Base-by-base conservation (phyloP, 1,284 basidiomycete genomes). In the Heterobasidion occidentale region DNA sequence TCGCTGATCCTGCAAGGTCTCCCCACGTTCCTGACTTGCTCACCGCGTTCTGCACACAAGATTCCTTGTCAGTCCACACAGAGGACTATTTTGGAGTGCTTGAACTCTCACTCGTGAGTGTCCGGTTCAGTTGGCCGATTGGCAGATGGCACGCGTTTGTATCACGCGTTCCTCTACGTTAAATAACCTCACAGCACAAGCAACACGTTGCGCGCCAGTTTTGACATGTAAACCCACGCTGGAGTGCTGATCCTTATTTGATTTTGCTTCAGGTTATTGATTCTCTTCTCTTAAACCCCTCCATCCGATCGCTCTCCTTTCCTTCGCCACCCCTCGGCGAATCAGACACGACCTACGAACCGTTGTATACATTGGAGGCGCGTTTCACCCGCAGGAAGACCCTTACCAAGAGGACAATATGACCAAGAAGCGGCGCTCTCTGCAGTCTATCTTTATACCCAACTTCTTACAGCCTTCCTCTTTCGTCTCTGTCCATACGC, bases 351-450 rank as follows among this genome's bases (percentile, higher is more conserved):
- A n/a, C n/a, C 11, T 42, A 42, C 38, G 38, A 42, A 42, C 12
- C 11, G 11, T 9, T 42, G 11, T 11, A n/a, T 12, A 11, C 38
- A 42, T n/a, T n/a, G 38, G 12, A 42, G 12, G 38, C 38, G 38
- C 38, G 12, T 42, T 42, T 12, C n/a, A 5, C n/a, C 38, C 38
- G 38, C 38, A n/a, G 12, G 38, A 42, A 42, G 38, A 42, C 38
- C 11, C n/a, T n/a, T 42, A 42, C n/a, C 38, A 3, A 42, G n/a
- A 42, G 12, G 7, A 42, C 38, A 42, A 42, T 6, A 70, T 70
- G 66, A 57, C 74, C 46, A 80, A 73, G 71, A 81, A 77, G 66
- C 75, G 75, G 55, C 73, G 74, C 51, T 80, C 78, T 6, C 64
- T 81, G 55, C 76, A 77, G 63, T 71, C 75, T 53, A 69, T 81